A percentile compares a stretch with the other conserved stretches of the same genome.
Conservation (phyloP, 2,329 filamentous ascomycete genomes). For the Fusarium musae region DNA sequence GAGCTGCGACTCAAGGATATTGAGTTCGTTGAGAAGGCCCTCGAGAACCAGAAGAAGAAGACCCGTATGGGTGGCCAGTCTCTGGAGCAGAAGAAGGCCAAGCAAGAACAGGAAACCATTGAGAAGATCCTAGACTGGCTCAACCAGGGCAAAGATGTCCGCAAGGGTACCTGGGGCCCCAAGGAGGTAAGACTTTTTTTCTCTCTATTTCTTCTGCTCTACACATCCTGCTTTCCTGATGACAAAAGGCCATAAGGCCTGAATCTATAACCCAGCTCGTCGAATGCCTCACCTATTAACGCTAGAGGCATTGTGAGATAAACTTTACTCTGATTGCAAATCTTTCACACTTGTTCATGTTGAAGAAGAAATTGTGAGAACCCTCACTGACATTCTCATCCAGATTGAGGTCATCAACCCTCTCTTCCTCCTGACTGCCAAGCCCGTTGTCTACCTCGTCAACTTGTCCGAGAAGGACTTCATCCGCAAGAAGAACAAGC, state of each 20-base stretch:
- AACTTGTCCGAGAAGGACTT: slow-evolving; percentile 98
- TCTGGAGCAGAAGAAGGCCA: slow-evolving; percentile 97
- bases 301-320: slow-evolving; percentile 88
- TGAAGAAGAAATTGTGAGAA: slow-evolving; percentile 3
- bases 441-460: slow-evolving; percentile 96
- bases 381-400: slow-evolving; percentile 39
- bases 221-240: slow-evolving; percentile 72
- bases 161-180: slow-evolving; percentile 87
- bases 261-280: slow-evolving; percentile 99
- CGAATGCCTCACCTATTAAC: slow-evolving; percentile 84
- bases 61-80: slow-evolving; percentile 93
- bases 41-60: slow-evolving; percentile 92
- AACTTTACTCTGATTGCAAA: slow-evolving; percentile 74
- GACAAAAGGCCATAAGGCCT: slow-evolving; percentile 95
- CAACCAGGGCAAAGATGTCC: slow-evolving; percentile 90
- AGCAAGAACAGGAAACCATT: slow-evolving; percentile 92
- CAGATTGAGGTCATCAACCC: slow-evolving; percentile 98
- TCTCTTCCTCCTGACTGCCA: slow-evolving; percentile 92
- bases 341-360: slow-evolving; percentile 4
- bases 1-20: slow-evolving; percentile 98
- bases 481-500: slow-evolving; percentile 99
- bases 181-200: slow-evolving; percentile 82
- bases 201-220: slow-evolving; percentile 19
- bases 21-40: slow-evolving; percentile 96
- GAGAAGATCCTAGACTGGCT: slow-evolving; percentile 88